These are phyloP conservation scores for Pseudogymnoascus sp. DNA, from an alignment of 2,329 filamentous ascomycete species.

Conservation along the genomic window DNA sequence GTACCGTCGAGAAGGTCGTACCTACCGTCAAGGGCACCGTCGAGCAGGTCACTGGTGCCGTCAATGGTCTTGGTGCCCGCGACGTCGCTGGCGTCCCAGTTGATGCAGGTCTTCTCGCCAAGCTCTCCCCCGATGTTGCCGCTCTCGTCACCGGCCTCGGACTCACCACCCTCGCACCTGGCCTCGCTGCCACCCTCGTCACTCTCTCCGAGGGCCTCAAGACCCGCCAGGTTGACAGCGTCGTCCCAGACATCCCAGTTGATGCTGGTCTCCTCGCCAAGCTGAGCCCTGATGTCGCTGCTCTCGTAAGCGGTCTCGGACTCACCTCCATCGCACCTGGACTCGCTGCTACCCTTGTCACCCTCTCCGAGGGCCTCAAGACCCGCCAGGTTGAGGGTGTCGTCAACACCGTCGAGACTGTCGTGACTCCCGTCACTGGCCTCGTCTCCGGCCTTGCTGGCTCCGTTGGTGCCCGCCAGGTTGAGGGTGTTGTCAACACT, in stretches of 20 bases:
- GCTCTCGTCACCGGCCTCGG: background rate
- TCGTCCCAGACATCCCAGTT: background rate
- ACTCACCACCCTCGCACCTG: background rate
- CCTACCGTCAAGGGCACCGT: background rate
- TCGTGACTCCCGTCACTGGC: too few relatives aligned
- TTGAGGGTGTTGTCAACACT: background rate
- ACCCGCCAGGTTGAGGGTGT: background rate
- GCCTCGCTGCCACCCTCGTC: background rate
- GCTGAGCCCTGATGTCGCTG: background rate
- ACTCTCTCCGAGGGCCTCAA: background rate
- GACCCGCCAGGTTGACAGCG: background rate
- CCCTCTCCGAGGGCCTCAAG: slow-evolving; percentile 1
- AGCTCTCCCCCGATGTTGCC: background rate
- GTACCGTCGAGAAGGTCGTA: background rate
- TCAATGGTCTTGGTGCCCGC: background rate
- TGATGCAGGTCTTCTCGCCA: background rate
- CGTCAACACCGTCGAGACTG: background rate
- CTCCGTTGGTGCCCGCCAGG: too few relatives aligned
- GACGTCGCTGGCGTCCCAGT: background rate
- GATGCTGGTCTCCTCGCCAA: background rate
- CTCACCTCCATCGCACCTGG: background rate
- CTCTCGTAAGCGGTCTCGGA: background rate
- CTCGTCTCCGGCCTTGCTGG: too few relatives aligned
- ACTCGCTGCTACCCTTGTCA: background rate
- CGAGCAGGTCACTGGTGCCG: background rate